Conservation (phyloP, 208 protist species). For the Lotmaria passim region DNA sequence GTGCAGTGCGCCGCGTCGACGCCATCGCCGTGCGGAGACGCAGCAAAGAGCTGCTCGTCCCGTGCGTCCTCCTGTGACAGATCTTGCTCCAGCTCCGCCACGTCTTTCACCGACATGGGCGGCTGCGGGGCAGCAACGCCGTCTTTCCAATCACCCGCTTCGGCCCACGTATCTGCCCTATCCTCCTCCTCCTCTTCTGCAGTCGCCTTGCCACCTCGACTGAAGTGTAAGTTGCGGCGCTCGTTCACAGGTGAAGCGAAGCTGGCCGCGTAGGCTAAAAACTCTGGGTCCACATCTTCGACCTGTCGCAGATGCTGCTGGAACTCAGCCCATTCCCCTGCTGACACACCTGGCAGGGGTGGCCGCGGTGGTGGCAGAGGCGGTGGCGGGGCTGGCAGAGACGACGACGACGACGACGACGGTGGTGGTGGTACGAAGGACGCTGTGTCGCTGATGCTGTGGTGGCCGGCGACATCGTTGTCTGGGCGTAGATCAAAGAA, state of each 20-base stretch:
- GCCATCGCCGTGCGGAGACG: not conserved
- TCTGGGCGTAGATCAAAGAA: constrained; percentile 2
- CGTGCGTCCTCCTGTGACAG: constrained; percentile 14
- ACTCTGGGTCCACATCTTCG: constrained; percentile 11
- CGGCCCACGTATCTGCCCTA: not conserved
- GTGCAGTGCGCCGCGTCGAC: not conserved
- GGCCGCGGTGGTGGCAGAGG: constrained; percentile 5
- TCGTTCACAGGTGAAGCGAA: not conserved
- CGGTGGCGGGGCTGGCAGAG: not conserved
- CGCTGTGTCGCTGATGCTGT: not conserved
- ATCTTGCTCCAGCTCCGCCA: constrained; percentile 18
- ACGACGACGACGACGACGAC: constrained; percentile 5
- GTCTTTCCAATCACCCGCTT: not conserved
- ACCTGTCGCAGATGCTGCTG: constrained; percentile 22
- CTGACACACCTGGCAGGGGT: not conserved
- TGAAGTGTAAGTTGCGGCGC: not conserved
- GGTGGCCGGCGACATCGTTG: not conserved
- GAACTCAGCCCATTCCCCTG: constrained; percentile 13
- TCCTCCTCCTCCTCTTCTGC: not conserved
- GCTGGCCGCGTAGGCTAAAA: constrained; percentile 10
- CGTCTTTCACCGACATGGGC: constrained; percentile 7
- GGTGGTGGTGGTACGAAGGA: constrained; percentile 3
- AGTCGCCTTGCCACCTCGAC: not conserved
- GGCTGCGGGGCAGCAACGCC: not conserved
- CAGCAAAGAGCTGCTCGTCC: not conserved